These are phyloP conservation scores for Debaryomyces singareniensis DNA, from an alignment of 1,139 yeast genomes.

Conservation along the genomic window DNA sequence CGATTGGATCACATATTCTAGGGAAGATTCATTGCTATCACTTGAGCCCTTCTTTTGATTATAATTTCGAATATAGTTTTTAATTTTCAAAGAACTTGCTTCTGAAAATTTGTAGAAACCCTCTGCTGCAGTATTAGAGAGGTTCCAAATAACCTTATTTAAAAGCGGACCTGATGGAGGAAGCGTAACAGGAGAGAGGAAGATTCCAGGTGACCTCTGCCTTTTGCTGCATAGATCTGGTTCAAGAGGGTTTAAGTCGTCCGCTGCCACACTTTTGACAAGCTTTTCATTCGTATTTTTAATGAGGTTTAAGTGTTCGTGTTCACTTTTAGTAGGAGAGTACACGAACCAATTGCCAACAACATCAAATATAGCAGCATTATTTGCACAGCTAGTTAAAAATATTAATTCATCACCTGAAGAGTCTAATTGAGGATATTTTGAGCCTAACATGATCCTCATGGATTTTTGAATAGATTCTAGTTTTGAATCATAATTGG, in stretches of 20 bases:
- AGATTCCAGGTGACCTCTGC: not conserved
- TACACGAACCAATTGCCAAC: slow-evolving; percentile 48
- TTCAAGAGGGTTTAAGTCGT: slow-evolving; percentile 9
- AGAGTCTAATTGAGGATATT: slow-evolving; percentile 4
- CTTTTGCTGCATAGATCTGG: slow-evolving; percentile 1
- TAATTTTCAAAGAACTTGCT: slow-evolving; percentile 38
- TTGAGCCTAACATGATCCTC: not conserved
- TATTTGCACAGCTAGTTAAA: slow-evolving; percentile 32
- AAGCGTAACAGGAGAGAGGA: slow-evolving; percentile 39
- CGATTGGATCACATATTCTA: slow-evolving; percentile 11
- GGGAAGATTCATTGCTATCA: slow-evolving; percentile 10
- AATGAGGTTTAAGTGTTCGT: slow-evolving; percentile 21
- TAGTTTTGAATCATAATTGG: slow-evolving; percentile 16
- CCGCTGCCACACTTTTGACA: slow-evolving; percentile 1
- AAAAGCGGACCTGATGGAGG: slow-evolving; percentile 42
- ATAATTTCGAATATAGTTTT: slow-evolving; percentile 25
- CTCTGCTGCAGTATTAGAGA: slow-evolving; percentile 51
- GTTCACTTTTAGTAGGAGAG: slow-evolving; percentile 35
- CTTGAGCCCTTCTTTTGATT: slow-evolving; percentile 3
- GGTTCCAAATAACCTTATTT: slow-evolving; percentile 38
- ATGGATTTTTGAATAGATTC: slow-evolving; percentile 15
- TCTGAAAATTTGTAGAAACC: slow-evolving; percentile 46
- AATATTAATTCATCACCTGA: slow-evolving; percentile 18
- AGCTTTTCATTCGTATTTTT: slow-evolving; percentile 8
- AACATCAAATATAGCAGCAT: slow-evolving; percentile 42